phyloP scores from a whole-genome alignment of 805 yeast genomes.

The Cyberlindnera sargentensis region DNA sequence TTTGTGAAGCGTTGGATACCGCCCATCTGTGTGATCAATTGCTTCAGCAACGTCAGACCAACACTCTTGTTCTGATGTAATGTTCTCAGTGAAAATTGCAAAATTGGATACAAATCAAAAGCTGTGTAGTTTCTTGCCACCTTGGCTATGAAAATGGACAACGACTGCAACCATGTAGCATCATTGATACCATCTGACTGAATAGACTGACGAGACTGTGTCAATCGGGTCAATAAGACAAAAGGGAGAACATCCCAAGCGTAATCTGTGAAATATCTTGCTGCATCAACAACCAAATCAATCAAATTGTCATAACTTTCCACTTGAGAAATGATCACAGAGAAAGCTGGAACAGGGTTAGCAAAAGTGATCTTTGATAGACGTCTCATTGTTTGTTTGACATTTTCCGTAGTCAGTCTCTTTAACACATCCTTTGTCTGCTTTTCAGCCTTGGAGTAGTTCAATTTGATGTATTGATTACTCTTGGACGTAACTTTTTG shows the following conservation, averaged over 20 bases:
- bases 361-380: slow-evolving; percentile 65
- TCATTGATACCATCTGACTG: slow-evolving; percentile 79
- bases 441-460: slow-evolving; percentile 63
- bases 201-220: slow-evolving; percentile 57
- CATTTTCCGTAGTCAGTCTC: slow-evolving; percentile 75
- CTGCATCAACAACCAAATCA: slow-evolving; percentile 69
- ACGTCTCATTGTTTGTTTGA: slow-evolving; percentile 61
- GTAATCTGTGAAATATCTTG: slow-evolving; percentile 63
- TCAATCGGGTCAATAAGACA: slow-evolving; percentile 63
- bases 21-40: slow-evolving; percentile 63
- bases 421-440: slow-evolving; percentile 73
- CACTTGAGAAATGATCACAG: slow-evolving; percentile 67
- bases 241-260: slow-evolving; percentile 84
- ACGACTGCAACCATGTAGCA: slow-evolving; percentile 78
- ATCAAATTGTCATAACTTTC: slow-evolving; percentile 90
- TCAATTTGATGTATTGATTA: slow-evolving; percentile 46
- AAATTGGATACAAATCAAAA: slow-evolving; percentile 57
- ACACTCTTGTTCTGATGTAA: slow-evolving; percentile 53
- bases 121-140: slow-evolving; percentile 45
- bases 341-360: slow-evolving; percentile 74
- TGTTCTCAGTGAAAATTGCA: slow-evolving; percentile 53
- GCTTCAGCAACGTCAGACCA: slow-evolving; percentile 58
- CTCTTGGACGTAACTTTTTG: slow-evolving; percentile 50
- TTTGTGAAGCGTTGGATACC: slow-evolving; percentile 71
- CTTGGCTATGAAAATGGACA: slow-evolving; percentile 73